Base-by-base conservation (phyloP, 352 stramenopile species). In the Phytopythium sindhum region DNA sequence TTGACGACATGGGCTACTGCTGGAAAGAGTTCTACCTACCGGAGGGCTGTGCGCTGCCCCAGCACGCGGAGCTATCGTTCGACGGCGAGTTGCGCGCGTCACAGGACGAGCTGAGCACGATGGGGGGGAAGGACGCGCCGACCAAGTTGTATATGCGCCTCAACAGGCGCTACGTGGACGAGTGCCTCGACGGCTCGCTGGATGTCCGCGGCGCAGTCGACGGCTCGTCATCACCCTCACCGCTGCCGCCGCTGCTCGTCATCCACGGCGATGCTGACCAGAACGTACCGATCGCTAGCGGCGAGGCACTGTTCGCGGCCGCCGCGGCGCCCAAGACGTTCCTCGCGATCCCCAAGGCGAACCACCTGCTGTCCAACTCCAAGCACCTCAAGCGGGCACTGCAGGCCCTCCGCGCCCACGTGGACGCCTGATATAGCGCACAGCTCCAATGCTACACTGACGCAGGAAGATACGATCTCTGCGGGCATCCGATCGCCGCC, bases 21-120 rank as follows among this genome's bases (percentile, higher is more conserved):
- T 86, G 78, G 75, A 90, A 88, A 51, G 81, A 88, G 60, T 93
- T 90, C 57, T 91, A 89, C 45, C 70, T 89, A 2, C 73, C 80
- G 15, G 65, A 80, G 11, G 67, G 60, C 5, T 84, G 70, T 63
- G 52, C 68, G n/a, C 45, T 84, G 23, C 77, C 75, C 0, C 61
- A 66, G 17, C 64, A 75, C 59, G 73, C 74, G 1, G 63, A 75
- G 1, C 42, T 88, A 0, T 88, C 80, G 33, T 52, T 86, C 1
- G 69, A 89, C 52, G 74, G 82, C 12, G 59, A 74, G 28, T 31
- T 69, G 12, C 19, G 29, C 5, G 64, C 60, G 37, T 67, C 66
- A 5, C 57, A 64, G 6, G 37, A 60, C 3, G 37, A 67, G 15
- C 26, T 50, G 4, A 35, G 55, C 21, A 24, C 14, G 2, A 12